Base-by-base conservation (phyloP, 2,329 filamentous ascomycete genomes). In the Colletotrichum gloeosporioides region DNA sequence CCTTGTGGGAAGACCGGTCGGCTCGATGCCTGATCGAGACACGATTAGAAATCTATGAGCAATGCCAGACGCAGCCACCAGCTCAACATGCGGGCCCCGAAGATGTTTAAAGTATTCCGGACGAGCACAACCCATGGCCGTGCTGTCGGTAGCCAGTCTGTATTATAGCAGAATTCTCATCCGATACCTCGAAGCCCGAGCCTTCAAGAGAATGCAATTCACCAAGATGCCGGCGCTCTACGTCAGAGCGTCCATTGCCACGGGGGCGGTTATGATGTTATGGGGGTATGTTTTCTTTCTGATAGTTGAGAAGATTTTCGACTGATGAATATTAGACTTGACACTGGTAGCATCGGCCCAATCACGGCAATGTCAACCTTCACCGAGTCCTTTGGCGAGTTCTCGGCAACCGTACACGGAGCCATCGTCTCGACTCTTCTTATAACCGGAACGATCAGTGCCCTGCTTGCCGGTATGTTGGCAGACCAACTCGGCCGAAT, bases 361-460 rank as follows among this genome's bases (percentile, higher is more conserved):
- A 87, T 92, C 0, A 92, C 91, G 0, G 86, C 87, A 6, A 93
- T 93, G 91, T 78, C 84, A 0, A 82, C 84, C 12, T 93, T 91
- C 81, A 83, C 83, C 9, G 71, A 82, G 3, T 85, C 86, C 5
- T 89, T 92, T 78, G 91, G 90, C 7, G 81, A 85, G 12, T 86
- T 90, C 59, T 89, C 89, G 1, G 85, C 91, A 0, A 89, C 88
- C 0, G 79, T 92, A 0, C 91, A 91, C 77, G 92, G 92, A 2
- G 83, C 92, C 3, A 87, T 92, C 8, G 91, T 93, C 13, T 92
- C 92, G 0, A 89, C 88, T 0, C 89, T 92, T 63, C 84, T 93
- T 22, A 87, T 93, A 22, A 88, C 91, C 0, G 92, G 90, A 6
- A 91, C 89, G 0, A 82, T 93, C 27, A 89, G 91, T 0, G 91